phyloP scores from a whole-genome alignment of 2,329 filamentous ascomycete species.

The Scortechinia acanthostroma region DNA sequence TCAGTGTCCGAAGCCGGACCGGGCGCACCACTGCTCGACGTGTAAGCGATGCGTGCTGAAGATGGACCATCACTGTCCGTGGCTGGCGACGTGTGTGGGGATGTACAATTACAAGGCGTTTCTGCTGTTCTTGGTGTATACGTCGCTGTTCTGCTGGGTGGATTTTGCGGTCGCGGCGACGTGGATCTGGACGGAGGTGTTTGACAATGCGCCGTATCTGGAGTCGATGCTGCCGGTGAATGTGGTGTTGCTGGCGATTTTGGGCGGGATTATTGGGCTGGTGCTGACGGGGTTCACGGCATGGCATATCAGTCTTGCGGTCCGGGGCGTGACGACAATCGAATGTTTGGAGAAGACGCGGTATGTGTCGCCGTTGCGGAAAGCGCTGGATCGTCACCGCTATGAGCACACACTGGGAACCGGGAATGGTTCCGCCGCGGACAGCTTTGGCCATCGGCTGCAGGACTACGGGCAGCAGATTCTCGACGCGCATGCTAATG shows the following conservation, averaged over 20 bases:
- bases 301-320: slow-evolving; percentile 83
- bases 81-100: slow-evolving; percentile 92
- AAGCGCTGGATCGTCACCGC: slow-evolving; percentile 60
- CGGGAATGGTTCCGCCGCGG: neutral
- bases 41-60: slow-evolving; percentile 92
- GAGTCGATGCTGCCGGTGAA: slow-evolving; percentile 82
- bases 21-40: slow-evolving; percentile 92
- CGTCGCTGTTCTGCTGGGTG: slow-evolving; percentile 76
- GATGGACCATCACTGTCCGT: slow-evolving; percentile 99
- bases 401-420: slow-evolving; percentile 22
- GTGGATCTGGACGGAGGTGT: slow-evolving; percentile 82
- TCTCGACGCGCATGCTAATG: slow-evolving; percentile 75
- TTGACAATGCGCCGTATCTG: slow-evolving; percentile 63
- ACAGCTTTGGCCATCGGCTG: slow-evolving; percentile 33
- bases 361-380: slow-evolving; percentile 76
- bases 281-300: slow-evolving; percentile 82
- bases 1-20: slow-evolving; percentile 86
- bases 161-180: slow-evolving; percentile 68
- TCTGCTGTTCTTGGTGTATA: slow-evolving; percentile 84
- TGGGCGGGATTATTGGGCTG: slow-evolving; percentile 84
- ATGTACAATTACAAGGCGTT: slow-evolving; percentile 94
- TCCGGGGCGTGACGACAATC: slow-evolving; percentile 81
- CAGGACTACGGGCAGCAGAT: slow-evolving; percentile 67
- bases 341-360: slow-evolving; percentile 93
- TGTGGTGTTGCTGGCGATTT: slow-evolving; percentile 78